A percentile compares a stretch with the other conserved stretches of the same genome.
These are phyloP conservation scores for Oxytropis ochrocephala DNA, from an alignment of 306 rosid species.

Conservation along the genomic window DNA sequence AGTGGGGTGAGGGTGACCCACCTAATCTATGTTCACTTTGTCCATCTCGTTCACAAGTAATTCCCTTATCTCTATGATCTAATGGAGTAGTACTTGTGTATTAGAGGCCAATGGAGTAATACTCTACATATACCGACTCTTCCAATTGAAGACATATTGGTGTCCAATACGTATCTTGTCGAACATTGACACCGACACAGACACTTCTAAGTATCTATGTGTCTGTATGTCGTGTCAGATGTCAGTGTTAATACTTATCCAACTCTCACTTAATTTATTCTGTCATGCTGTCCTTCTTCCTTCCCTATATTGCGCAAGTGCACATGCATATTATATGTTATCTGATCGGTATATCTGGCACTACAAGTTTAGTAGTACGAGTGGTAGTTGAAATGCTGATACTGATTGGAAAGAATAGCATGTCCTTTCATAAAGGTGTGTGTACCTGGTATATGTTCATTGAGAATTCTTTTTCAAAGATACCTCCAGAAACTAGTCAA, in stretches of 20 bases:
- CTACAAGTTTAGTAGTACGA: not conserved
- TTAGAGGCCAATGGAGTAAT: too few relatives aligned
- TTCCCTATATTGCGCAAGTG: not conserved
- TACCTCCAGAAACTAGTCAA: constrained; percentile 2
- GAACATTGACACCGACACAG: too few relatives aligned
- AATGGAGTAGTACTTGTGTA: too few relatives aligned
- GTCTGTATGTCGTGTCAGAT: too few relatives aligned
- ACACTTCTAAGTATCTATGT: too few relatives aligned
- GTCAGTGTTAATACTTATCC: not conserved
- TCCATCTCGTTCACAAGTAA: too few relatives aligned
- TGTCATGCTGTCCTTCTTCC: not conserved
- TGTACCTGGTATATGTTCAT: too few relatives aligned
- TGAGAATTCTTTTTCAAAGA: constrained; percentile 23
- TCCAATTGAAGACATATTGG: too few relatives aligned
- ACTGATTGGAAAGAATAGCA: not conserved
- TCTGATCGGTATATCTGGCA: not conserved
- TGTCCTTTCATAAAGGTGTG: not conserved
- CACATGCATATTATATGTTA: constrained; percentile 14
- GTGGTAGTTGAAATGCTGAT: not conserved
- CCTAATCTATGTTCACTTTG: not conserved
- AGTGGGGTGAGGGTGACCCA: constrained; percentile 7
- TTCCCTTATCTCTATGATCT: not conserved
- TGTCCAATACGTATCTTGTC: too few relatives aligned
- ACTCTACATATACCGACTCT: not conserved
- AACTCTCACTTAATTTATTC: not conserved